phyloP scores from a whole-genome alignment of 495 filamentous ascomycete genomes.

The Rostrohypoxylon terebratum region DNA sequence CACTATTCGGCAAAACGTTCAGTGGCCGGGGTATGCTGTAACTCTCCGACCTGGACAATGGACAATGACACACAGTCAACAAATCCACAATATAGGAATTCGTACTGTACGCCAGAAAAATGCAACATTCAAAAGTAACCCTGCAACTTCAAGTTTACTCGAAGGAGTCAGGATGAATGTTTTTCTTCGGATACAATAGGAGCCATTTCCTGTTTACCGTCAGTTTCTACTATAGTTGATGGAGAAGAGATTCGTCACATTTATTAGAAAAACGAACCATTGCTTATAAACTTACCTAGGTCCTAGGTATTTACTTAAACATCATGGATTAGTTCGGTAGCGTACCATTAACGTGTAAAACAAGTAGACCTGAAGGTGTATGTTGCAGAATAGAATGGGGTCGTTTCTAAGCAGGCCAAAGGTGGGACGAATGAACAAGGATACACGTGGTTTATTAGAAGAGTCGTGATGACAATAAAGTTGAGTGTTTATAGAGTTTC shows the following conservation, averaged over 20 bases:
- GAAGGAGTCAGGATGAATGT: too few relatives aligned
- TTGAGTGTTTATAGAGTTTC: neutral
- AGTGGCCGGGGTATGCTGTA: neutral
- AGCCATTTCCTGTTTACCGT: neutral
- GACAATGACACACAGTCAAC: neutral
- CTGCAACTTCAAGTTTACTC: neutral
- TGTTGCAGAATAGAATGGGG: neutral
- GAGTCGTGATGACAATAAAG: neutral
- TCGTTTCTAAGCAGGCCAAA: too few relatives aligned
- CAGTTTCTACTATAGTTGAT: neutral
- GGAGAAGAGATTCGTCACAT: neutral
- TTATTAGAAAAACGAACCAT: neutral
- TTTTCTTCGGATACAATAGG: neutral
- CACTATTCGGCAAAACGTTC: neutral
- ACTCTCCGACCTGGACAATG: neutral
- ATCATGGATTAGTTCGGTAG: neutral
- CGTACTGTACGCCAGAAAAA: neutral
- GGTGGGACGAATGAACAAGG: neutral
- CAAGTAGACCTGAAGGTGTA: neutral
- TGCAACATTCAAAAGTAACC: slow-evolving; percentile 7
- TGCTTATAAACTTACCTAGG: neutral
- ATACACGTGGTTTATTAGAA: neutral
- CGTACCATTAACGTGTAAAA: neutral
- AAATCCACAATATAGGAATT: too few relatives aligned
- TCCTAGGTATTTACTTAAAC: neutral